Percentiles rank a stretch among this genome's conserved stretches.
Conservation (phyloP, 805 yeast species). For the Metschnikowia dekortorum region DNA sequence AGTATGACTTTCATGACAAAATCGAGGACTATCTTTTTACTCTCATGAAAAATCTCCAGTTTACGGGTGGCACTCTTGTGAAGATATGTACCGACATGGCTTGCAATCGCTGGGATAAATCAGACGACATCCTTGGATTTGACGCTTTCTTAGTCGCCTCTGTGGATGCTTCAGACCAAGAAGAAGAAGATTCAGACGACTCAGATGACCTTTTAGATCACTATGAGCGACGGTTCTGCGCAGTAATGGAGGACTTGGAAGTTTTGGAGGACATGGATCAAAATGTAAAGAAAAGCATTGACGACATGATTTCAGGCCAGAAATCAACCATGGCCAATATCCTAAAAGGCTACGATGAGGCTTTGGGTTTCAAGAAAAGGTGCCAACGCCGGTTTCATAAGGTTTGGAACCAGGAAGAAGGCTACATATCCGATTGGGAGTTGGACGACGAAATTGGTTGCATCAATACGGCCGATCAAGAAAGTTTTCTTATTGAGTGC, state of each 20-base stretch:
- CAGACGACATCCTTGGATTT: not conserved
- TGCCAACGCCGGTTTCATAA: not conserved
- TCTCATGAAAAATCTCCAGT: not conserved
- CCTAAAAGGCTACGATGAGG: not conserved
- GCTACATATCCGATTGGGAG: not conserved
- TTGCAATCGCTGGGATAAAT: not conserved
- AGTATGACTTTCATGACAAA: not conserved
- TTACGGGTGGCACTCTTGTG: not conserved
- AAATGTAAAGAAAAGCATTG: not conserved
- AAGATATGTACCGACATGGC: not conserved
- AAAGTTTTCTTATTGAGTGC: not conserved
- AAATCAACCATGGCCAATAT: not conserved
- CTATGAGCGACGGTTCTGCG: not conserved
- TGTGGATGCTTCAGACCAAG: not conserved
- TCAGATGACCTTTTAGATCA: not conserved
- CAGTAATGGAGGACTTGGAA: not conserved
- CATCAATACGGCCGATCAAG: not conserved
- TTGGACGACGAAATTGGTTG: not conserved
- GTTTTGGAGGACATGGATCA: not conserved
- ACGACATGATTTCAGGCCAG: not conserved
- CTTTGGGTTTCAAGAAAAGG: not conserved
- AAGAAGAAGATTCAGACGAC: no score
- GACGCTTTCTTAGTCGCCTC: no score
- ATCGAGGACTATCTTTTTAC: not conserved
- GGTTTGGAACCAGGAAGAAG: not conserved